Percentiles rank a stretch among this genome's conserved stretches.
Evolutionary conservation across 345 rosid genomes (phyloP).

Genomic region (Eucalyptus sp.): DNA sequence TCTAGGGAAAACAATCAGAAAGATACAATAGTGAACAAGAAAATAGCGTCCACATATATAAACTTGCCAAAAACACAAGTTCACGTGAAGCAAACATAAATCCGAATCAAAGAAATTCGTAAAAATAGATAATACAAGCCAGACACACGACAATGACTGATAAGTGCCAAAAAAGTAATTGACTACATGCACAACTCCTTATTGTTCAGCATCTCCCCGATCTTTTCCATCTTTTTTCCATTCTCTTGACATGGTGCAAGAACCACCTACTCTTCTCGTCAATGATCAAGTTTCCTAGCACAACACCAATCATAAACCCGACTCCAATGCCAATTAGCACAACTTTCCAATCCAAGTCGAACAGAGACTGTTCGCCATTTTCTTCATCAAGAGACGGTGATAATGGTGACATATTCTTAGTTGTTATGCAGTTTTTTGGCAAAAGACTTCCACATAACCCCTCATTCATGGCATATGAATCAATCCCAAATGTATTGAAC

Average conservation of each 20-base stretch:
- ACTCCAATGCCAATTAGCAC: background rate
- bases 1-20: no score
- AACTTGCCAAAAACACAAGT: no score
- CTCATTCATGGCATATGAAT: background rate
- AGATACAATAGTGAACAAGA: no score
- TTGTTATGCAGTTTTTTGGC: background rate
- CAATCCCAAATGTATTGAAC: background rate
- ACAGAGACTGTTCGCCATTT: background rate
- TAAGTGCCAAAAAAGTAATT: background rate
- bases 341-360: background rate
- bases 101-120: background rate
- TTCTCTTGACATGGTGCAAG: background rate
- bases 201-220: background rate
- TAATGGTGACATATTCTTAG: background rate
- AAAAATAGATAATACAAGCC: no score
- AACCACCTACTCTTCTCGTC: background rate
- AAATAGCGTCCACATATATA: no score
- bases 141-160: background rate
- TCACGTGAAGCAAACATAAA: background rate
- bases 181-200: background rate
- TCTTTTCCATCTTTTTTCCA: background rate
- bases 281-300: background rate
- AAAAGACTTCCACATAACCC: background rate
- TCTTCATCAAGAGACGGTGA: background rate
- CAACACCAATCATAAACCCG: background rate